Evolutionary conservation across 805 yeast species (phyloP), one percentile per base, ranked within the genome.

Genomic region (Cephaloascus fragrans): DNA sequence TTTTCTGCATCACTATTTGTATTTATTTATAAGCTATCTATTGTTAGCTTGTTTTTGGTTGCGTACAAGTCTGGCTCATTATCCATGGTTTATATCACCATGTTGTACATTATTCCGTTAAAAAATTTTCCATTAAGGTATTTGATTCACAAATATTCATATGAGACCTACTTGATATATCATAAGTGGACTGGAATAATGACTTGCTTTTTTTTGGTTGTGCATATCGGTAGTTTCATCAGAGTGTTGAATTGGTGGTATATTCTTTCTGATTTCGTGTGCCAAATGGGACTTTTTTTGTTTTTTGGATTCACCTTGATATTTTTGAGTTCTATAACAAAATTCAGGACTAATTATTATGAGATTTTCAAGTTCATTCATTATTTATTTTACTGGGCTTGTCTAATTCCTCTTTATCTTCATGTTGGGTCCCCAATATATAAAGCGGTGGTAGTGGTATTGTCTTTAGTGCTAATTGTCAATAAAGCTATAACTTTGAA

Each of bases 181-280:
- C 33, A 31, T 16, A 31, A 31, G 15, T 31, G 33, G 33, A 9
- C n/a, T 6, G 33, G 33, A 9, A 31, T 31, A 14, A 31, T 31
- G n/a, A 31, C 33, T 6, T 16, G 15, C 18, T 31, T 6, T 8
- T 9, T 31, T 31, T 16, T 31, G 8, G 8, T 31, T 31, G 15
- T 31, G 6, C 33, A 31, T 16, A 31, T 31, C 18, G 33, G 6
- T 14, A 16, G 16, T 31, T 31, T 31, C n/a, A 31, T 31, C 8
- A 14, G 33, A n/a, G 15, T 14, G 15, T 31, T 31, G 33, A 31
- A 31, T 31, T 31, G 33, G 33, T 31, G 33, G 33, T 31, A 31
- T 16, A 31, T 31, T 6, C n/a, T 31, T 14, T 31, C 33, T 8
- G 33, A 31, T 14, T 14, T 31, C 8, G 33, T 14, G 8, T 31